Percentiles rank a stretch among this genome's conserved stretches.
phyloP scores from a whole-genome alignment of 306 rosid genomes.

The Gastrolobium bilobum region DNA sequence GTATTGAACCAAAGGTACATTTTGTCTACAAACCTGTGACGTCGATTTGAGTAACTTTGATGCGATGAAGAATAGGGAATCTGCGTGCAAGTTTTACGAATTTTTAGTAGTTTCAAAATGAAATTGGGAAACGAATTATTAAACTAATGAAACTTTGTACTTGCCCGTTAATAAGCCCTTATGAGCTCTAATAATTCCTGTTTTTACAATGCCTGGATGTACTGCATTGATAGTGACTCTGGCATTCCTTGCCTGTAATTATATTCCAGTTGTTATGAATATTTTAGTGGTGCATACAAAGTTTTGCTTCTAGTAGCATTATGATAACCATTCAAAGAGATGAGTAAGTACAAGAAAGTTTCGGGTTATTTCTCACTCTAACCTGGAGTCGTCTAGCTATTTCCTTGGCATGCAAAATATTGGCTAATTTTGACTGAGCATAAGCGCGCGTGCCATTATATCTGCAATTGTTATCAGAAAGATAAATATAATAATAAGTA shows the following conservation, averaged over 20 bases:
- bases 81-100: slow-evolving; percentile 58
- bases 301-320: slow-evolving; percentile 24
- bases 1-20: neutral
- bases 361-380: slow-evolving; percentile 23
- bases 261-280: slow-evolving; percentile 15
- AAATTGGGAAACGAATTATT: neutral
- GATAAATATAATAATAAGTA: slow-evolving; percentile 1
- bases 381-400: slow-evolving; percentile 85
- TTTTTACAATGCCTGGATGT: slow-evolving; percentile 94
- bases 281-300: neutral
- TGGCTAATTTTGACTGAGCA: slow-evolving; percentile 89
- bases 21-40: slow-evolving; percentile 71
- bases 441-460: slow-evolving; percentile 93
- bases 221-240: slow-evolving; percentile 85
- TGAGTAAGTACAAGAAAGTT: neutral
- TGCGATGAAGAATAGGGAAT: slow-evolving; percentile 90
- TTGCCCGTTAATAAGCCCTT: slow-evolving; percentile 78
- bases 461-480: slow-evolving; percentile 56
- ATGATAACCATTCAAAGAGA: slow-evolving; percentile 12
- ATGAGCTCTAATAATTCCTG: slow-evolving; percentile 89
- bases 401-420: slow-evolving; percentile 89
- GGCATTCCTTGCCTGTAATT: slow-evolving; percentile 80
- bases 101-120: slow-evolving; percentile 33
- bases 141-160: neutral
- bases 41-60: slow-evolving; percentile 85